Base-by-base conservation (phyloP, 164 flowering plant genomes). In the Vitis vinifera region DNA sequence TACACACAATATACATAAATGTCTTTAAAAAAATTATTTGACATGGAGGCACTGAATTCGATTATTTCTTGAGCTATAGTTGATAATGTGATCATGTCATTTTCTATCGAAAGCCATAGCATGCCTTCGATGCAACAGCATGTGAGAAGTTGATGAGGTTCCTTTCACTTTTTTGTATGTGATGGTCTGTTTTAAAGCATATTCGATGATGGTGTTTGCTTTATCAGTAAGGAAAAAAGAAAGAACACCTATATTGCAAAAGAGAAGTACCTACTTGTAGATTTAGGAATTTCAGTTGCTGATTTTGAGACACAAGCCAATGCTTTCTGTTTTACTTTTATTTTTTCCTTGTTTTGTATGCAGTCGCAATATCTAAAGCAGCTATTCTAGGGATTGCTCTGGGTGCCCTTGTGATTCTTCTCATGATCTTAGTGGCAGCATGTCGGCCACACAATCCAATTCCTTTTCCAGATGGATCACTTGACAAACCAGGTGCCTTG, bases 351-450 rank as follows among this genome's bases (percentile, higher is more conserved):
- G 17, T 30, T 67, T 3, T 66, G 13, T 70, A 31, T 87, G 85
- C 96, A 93, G 99, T 82, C 31, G 51, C 88, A n/a, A 82, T 93
- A n/a, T 88, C 98, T 53, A 95, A 90, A 84, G 94, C 93, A 57
- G 97, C 97, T 9, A 93, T 95, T 51, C 76, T 93, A 16, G 99
- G 98, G 17, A 93, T 95, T 67, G 89, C 98, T 53, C 76, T 95
- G 66, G 97, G 97, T 47, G 90, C 88, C 29, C 88, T 91, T 63
- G 91, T 85, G 57, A 76, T 93, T 74, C 89, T 93, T 77, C 93
- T 95, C 71, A 83, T 93, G 91, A 91, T 95, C 71, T 73, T 95
- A 17, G 86, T 81, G 31, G 92, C 97, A 12, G 97, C 83, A 55
- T 91, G 88, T 74, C 79, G 94, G 4, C 97, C 94, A 0, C 84